phyloP scores from a whole-genome alignment of 2,329 filamentous ascomycete genomes.

The Sporothrix phasma region DNA sequence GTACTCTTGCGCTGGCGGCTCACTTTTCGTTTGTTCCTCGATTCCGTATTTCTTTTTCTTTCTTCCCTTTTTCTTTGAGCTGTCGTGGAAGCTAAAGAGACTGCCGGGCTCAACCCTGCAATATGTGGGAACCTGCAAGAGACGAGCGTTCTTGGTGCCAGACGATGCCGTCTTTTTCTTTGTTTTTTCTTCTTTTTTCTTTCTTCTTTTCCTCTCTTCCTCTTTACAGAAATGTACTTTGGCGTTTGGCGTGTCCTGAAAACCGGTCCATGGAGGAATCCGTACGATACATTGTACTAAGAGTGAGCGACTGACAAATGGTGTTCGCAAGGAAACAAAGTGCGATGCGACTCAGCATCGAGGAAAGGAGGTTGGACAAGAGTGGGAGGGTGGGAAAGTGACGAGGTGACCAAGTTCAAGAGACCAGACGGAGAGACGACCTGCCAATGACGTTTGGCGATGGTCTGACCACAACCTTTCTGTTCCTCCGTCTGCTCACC shows the following conservation, averaged over 20 bases:
- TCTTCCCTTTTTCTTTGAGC: background rate
- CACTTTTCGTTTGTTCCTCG: too few relatives aligned
- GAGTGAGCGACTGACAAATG: too few relatives aligned
- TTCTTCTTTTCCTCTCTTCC: too few relatives aligned
- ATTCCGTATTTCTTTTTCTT: background rate
- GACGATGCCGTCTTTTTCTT: background rate
- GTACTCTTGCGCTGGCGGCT: too few relatives aligned
- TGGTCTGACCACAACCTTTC: background rate
- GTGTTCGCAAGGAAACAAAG: too few relatives aligned
- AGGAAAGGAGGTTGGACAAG: background rate
- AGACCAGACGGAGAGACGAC: too few relatives aligned
- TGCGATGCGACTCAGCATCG: background rate
- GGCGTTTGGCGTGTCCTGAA: too few relatives aligned
- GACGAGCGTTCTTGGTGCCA: background rate
- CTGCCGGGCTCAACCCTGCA: conserved; percentile 8
- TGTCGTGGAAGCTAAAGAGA: background rate
- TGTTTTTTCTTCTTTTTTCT: too few relatives aligned
- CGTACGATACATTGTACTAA: too few relatives aligned
- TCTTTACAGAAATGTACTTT: too few relatives aligned
- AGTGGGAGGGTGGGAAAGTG: background rate
- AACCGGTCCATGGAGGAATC: too few relatives aligned
- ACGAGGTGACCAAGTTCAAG: background rate
- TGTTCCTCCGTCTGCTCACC: background rate
- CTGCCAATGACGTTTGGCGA: background rate
- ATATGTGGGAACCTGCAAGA: background rate